Evolutionary conservation across 2,329 filamentous ascomycete species (phyloP), one percentile per base, ranked within the genome.

Genomic region (Chrysoporthe puriensis): DNA sequence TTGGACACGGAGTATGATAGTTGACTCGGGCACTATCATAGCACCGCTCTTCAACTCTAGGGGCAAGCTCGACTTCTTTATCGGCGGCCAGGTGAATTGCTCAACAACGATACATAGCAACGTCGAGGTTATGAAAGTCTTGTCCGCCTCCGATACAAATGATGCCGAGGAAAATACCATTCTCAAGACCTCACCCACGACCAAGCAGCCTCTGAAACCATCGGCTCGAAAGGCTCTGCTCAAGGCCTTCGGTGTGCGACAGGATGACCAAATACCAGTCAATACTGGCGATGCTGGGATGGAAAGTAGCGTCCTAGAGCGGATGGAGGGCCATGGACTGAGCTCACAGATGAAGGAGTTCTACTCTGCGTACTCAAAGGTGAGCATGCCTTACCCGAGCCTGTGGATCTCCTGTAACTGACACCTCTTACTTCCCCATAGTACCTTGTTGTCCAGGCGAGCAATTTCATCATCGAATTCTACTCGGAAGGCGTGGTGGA

Each of bases 21-120:
- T 4, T 5, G 21, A 32, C n/a, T 18, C 1, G 7, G 21, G 6
- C 26, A 26, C 21, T 34, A 4, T 16, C 8, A 21, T 34, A 68
- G 66, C 66, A 62, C 86, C 87, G 0, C 75, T 90, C 0, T 77
- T 81, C 34, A 82, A 87, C 67, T 74, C 76, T 0, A 71, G 78
- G 0, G 86, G 86, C 3, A 81, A 80, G 8, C 74, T 85, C 1
- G 79, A 78, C 0, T 87, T 84, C 74, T 86, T 84, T 71, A 78
- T 90, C 18, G 86, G 85, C 0, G 86, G 82, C 0, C 85, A 89
- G 69, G 81, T 89, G 63, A 85, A 89, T 70, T 83, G 87, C 16
- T 87, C 85, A 0, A 84, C 84, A 2, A 83, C 82, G 0, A 79
- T 88, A 44, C 81, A 83, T 66, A 82, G 78, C 62, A 79, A 79